Conservation (phyloP, 163 green algal species). For the Scenedesmus sp. region DNA sequence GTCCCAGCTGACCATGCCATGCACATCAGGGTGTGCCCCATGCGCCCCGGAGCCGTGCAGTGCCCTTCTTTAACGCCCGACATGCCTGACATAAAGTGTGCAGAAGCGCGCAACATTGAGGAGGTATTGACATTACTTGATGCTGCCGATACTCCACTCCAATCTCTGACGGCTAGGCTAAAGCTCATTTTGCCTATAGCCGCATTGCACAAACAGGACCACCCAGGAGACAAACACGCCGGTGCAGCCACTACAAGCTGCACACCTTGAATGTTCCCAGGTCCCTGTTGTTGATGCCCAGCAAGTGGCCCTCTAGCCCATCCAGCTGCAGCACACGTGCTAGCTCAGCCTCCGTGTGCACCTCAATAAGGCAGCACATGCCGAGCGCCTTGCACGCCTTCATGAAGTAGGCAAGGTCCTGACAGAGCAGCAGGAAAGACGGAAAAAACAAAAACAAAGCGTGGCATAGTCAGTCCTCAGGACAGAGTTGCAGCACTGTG, state of each 20-base stretch:
- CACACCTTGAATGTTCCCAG: constrained; percentile 95
- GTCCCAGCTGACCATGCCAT: neutral
- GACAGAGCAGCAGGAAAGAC: neutral
- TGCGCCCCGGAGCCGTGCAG: too few species aligned
- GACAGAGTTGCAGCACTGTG: neutral
- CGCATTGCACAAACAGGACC: neutral
- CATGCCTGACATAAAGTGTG: too few species aligned
- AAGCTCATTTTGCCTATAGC: too few species aligned
- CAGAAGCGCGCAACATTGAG: too few species aligned
- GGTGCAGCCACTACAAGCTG: neutral
- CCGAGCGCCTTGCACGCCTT: constrained; percentile 77
- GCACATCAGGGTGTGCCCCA: too few species aligned
- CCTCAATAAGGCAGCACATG: constrained; percentile 92
- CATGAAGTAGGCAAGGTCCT: constrained; percentile 88
- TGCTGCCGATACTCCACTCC: too few species aligned
- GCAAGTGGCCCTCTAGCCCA: constrained; percentile 84
- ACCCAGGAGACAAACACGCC: neutral
- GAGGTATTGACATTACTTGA: too few species aligned
- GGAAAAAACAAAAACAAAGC: neutral
- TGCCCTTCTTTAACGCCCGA: too few species aligned
- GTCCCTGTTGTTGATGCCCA: constrained; percentile 99
- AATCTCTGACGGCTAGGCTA: too few species aligned
- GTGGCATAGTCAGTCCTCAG: neutral
- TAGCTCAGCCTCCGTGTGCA: constrained; percentile 95
- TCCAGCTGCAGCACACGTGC: constrained; percentile 90